Evolutionary conservation across 345 rosid genomes (phyloP), one percentile per base, ranked within the genome.

Genomic region (Bruguiera sexangula): DNA sequence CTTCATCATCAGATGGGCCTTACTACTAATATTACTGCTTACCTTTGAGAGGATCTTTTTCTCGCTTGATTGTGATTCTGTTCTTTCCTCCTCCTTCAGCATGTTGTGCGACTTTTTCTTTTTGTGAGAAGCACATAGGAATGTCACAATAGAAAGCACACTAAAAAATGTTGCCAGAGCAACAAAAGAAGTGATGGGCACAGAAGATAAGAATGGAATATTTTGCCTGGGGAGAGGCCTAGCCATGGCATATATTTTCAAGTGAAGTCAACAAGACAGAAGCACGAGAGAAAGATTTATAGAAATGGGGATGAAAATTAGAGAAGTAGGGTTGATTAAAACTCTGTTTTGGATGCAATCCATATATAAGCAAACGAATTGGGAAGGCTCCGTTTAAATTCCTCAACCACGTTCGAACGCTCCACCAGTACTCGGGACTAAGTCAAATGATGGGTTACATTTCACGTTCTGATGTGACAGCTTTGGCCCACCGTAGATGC

Each of bases 1-100:
- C 84, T 85, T 87, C 77, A 63, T 76, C 70, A 86, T 74, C 60
- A 62, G 63, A 53, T 73, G 81, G 59, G 87, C 84, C 71, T 82
- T 87, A 46, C 71, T 69, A 63, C 74, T 76, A 26, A 86, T 63
- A 16, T 61, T 65, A 67, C 87, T 81, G 34, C 75, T 82, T n/a
- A 84, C 11, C 75, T 76, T 87, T 4, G 79, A 75, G 0, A 80
- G 59, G 29, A 80, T 68, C 79, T 15, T 82, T 52, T 57, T 78
- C 43, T 68, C 74, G 48, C 53, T 66, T 21, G 81, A 66, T 32
- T 6, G 19, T 18, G 53, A 55, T 15, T 9, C 29, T 10, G 19
- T n/a, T 32, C 67, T 68, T 0, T 65, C 50, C 30, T 3, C 63
- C 2, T 67, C 43, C 24, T 24, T 24, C 9, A 52, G 52, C 62